Conservation (phyloP, 805 yeast species). For the Candida oleophila region DNA sequence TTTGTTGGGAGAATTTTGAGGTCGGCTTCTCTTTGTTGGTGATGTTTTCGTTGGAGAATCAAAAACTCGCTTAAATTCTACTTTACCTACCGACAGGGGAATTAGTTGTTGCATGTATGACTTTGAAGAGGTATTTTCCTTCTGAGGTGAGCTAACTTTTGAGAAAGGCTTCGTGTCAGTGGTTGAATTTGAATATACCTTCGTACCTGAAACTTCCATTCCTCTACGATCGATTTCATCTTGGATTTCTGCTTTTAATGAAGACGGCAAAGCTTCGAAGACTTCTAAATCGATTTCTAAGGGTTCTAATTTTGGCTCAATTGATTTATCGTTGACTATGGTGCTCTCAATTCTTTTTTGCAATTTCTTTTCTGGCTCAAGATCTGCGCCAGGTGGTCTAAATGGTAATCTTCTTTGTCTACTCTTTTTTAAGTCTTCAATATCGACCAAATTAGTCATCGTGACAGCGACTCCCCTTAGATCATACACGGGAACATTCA, state of each 20-base stretch:
- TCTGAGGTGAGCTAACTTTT: not conserved
- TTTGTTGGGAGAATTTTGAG: conserved; percentile 13
- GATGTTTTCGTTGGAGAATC: conserved; percentile 27
- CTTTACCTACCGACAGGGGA: conserved; percentile 29
- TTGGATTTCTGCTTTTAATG: conserved; percentile 61
- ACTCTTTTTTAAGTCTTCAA: conserved; percentile 19
- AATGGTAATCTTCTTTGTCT: conserved; percentile 22
- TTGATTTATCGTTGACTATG: too few species aligned
- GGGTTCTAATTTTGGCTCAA: not conserved
- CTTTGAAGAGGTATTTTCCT: conserved; percentile 15
- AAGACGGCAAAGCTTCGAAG: conserved; percentile 61
- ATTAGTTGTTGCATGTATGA: conserved; percentile 36
- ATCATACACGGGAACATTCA: conserved; percentile 63
- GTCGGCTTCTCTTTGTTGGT: conserved; percentile 6
- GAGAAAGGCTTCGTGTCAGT: not conserved
- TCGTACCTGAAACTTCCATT: conserved; percentile 8
- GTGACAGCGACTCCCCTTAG: conserved; percentile 79
- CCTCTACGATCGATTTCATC: conserved; percentile 50
- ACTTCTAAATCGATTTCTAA: conserved; percentile 61
- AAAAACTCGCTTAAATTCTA: conserved; percentile 29
- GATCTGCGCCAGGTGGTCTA: not conserved
- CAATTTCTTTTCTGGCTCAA: too few species aligned
- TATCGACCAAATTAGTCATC: conserved; percentile 55
- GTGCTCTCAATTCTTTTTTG: too few species aligned
- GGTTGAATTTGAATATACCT: not conserved